phyloP scores from a whole-genome alignment of 371 early-diverging fungal species.

The Smittium mucronatum region DNA sequence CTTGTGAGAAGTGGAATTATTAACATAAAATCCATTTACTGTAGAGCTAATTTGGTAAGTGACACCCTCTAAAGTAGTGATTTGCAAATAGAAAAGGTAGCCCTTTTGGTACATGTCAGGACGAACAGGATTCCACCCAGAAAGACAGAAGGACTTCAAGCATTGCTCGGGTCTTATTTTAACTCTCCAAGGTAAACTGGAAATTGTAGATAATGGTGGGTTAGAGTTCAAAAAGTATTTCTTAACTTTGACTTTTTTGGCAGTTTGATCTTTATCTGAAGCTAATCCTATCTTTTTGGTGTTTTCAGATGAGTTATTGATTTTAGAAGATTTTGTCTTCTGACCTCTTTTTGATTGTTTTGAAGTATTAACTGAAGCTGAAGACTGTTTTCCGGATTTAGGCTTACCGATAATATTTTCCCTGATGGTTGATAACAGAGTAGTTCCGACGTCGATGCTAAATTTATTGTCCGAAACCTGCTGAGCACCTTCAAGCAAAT shows the following conservation, averaged over 20 bases:
- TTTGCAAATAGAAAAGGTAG: slow-evolving; percentile 72
- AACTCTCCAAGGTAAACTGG: slow-evolving; percentile 13
- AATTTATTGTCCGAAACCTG: slow-evolving; percentile 47
- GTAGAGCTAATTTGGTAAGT: slow-evolving; percentile 70
- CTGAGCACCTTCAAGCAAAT: slow-evolving; percentile 65
- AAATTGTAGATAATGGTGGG: slow-evolving; percentile 12
- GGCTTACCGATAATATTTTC: slow-evolving; percentile 13
- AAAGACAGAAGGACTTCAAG: slow-evolving; percentile 58
- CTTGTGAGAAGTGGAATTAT: slow-evolving; percentile 50
- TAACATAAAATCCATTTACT: slow-evolving; percentile 77
- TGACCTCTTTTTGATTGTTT: background rate
- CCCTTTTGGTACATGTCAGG: slow-evolving; percentile 58
- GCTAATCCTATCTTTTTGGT: slow-evolving; percentile 32
- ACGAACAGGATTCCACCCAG: slow-evolving; percentile 88
- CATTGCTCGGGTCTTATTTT: slow-evolving; percentile 41
- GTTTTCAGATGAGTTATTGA: slow-evolving; percentile 20
- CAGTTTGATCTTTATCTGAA: slow-evolving; percentile 26
- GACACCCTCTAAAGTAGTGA: slow-evolving; percentile 69
- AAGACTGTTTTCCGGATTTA: slow-evolving; percentile 14
- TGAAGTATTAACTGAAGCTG: background rate
- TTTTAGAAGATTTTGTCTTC: background rate
- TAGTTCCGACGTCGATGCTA: slow-evolving; percentile 60
- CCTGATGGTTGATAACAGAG: slow-evolving; percentile 53
- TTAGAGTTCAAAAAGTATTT: slow-evolving; percentile 15
- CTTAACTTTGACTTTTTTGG: slow-evolving; percentile 40